Conservation (phyloP, 768 basidiomycete species). For the Calocybe indica region DNA sequence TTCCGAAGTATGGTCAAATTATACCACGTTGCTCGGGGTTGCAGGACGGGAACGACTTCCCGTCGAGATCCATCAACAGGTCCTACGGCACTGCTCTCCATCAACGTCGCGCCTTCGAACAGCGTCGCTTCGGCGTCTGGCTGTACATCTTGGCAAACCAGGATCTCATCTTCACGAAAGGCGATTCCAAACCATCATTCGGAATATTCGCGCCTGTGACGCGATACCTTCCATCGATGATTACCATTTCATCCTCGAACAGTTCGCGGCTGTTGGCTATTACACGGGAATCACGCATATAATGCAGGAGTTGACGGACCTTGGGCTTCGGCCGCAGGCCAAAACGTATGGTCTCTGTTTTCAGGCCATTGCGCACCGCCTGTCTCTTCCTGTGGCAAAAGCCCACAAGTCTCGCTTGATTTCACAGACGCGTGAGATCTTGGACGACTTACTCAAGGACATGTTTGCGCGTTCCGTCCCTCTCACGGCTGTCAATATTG, state of each 20-base stretch:
- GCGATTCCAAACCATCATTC: conserved; percentile 62
- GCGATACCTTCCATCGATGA: conserved; percentile 49
- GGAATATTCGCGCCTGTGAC: conserved; percentile 59
- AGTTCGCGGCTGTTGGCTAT: conserved; percentile 76
- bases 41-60: conserved; percentile 48
- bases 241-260: conserved; percentile 69
- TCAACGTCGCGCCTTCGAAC: conserved; percentile 38
- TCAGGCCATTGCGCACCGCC: conserved; percentile 65
- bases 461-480: conserved; percentile 46
- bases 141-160: conserved; percentile 26
- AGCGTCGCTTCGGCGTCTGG: conserved; percentile 34
- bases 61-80: conserved; percentile 59
- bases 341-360: conserved; percentile 59
- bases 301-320: conserved; percentile 47
- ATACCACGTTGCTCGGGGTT: conserved; percentile 48
- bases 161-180: conserved; percentile 54
- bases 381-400: conserved; percentile 50
- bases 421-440: conserved; percentile 39
- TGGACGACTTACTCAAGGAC: conserved; percentile 46
- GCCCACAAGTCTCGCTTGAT: conserved; percentile 27
- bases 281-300: conserved; percentile 52
- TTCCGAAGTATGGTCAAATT: conserved; percentile 58
- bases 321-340: conserved; percentile 40
- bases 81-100: conserved; percentile 62
- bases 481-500: conserved; percentile 56